phyloP scores from a whole-genome alignment of 2,329 filamentous ascomycete species.

The Ustulina deusta region DNA sequence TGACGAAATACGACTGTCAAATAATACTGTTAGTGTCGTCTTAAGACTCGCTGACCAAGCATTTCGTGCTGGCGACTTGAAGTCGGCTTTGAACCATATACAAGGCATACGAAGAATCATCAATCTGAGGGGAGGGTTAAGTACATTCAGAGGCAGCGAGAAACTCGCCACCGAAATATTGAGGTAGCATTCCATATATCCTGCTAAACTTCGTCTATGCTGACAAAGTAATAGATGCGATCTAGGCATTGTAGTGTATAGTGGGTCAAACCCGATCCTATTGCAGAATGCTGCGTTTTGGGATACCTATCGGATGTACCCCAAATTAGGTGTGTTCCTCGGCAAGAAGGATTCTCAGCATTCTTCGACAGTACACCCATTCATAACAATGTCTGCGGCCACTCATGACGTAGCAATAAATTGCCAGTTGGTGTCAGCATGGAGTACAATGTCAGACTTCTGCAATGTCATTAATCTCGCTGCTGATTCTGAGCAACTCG shows the following conservation, averaged over 20 bases:
- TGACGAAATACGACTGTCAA: slow-evolving; percentile 26
- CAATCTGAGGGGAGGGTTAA: slow-evolving; percentile 53
- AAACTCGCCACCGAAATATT: slow-evolving; percentile 53
- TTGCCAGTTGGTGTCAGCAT: slow-evolving; percentile 38
- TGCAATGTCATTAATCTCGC: slow-evolving; percentile 47
- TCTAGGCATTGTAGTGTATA: slow-evolving; percentile 5
- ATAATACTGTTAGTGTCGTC: slow-evolving; percentile 52
- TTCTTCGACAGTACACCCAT: background rate
- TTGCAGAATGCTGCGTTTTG: background rate
- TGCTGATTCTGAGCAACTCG: slow-evolving; percentile 36
- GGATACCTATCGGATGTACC: background rate
- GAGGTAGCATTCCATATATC: slow-evolving; percentile 30
- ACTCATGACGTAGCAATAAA: slow-evolving; percentile 30
- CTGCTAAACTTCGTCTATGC: background rate
- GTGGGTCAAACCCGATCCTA: background rate
- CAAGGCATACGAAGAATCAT: slow-evolving; percentile 55
- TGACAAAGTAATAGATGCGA: slow-evolving; percentile 6
- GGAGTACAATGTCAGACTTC: slow-evolving; percentile 45
- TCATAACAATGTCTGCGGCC: background rate
- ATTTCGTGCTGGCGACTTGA: slow-evolving; percentile 46
- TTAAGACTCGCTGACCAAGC: slow-evolving; percentile 51
- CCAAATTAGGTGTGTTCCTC: slow-evolving; percentile 9
- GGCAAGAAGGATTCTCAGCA: background rate
- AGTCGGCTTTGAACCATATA: slow-evolving; percentile 51
- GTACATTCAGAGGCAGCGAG: slow-evolving; percentile 47